Evolutionary conservation across 1,139 yeast species (phyloP).

Genomic region (Hyphopichia wangnamkhiaoensis): DNA sequence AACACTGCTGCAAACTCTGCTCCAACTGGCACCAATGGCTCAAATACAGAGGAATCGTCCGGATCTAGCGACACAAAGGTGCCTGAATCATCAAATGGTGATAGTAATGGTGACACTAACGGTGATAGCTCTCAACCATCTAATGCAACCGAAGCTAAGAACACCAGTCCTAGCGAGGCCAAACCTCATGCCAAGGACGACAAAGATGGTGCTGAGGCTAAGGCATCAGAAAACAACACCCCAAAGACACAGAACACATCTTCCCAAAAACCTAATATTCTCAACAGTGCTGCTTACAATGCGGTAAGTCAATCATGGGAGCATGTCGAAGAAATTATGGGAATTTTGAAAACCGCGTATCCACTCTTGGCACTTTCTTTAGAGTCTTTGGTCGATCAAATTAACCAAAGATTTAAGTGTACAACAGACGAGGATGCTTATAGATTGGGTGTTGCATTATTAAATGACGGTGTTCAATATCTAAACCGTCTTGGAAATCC

Average conservation of each 20-base stretch:
- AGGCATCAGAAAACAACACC: conserved; percentile 2
- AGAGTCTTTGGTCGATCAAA: conserved; percentile 94
- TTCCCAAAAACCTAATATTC: neutral
- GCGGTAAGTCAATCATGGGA: conserved; percentile 79
- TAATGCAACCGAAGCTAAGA: no score
- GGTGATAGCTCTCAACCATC: no score
- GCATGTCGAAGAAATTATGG: conserved; percentile 93
- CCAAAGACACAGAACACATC: neutral
- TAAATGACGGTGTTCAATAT: conserved; percentile 91
- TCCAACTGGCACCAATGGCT: neutral
- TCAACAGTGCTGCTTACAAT: conserved; percentile 1
- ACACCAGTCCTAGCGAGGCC: no score
- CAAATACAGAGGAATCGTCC: no score
- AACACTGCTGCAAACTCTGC: neutral
- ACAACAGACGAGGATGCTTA: conserved; percentile 97
- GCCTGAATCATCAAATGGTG: no score
- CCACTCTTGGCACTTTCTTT: conserved; percentile 90
- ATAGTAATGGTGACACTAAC: no score
- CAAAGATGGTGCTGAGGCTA: conserved; percentile 5
- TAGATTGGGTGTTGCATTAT: conserved; percentile 84
- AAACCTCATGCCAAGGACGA: neutral
- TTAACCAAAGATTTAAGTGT: conserved; percentile 90
- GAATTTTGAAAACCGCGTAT: conserved; percentile 91
- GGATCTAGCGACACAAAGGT: no score
- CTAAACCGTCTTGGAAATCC: conserved; percentile 85